Base-by-base conservation (phyloP, 2,329 filamentous ascomycete species). In the Pyrenophora teres region DNA sequence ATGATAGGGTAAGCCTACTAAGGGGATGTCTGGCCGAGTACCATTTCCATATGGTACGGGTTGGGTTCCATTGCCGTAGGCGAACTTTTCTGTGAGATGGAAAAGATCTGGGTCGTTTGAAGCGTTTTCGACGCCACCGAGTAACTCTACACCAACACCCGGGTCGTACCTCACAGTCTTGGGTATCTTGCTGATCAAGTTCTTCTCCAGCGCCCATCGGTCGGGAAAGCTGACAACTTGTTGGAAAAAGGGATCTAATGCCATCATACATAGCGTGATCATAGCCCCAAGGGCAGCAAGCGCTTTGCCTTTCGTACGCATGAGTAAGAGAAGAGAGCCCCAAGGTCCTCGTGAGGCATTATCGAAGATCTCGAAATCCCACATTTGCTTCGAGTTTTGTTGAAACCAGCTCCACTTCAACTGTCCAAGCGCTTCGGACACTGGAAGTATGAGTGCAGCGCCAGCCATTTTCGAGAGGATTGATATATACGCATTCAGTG, bases 341-440 rank as follows among this genome's bases (percentile, higher is more conserved):
- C 67, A 69, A 0, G 68, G 67, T 0, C 68, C 68, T 40, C 68
- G 15, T 0, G 63, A 67, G 0, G 66, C 66, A 2, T 68, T 68
- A n/a, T 73, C 70, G 13, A 73, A 73, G 0, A 69, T 68, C 23
- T 73, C 70, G 13, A 68, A 71, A n/a, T 73, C 70, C 62, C 64
- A 68, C 54, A 73, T 67, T 6, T 60, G 52, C 16, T 69, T 70
- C 0, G 67, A 65, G 4, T 68, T 31, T 0, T 54, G 40, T 2
- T 50, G 25, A 10, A 73, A 73, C 71, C 71, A 73, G 13, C 57
- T 67, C 71, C 71, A 74, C 15, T 73, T 73, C 2, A 72, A 31
- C 36, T 74, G 71, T 0, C 71, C 71, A 0, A 74, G 46, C 0
- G 65, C 67, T 38, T 73, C 69, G 0, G 68, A 61, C 0, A 67